Percentiles rank a stretch among this genome's conserved stretches.
Conservation (phyloP, 805 yeast genomes). For the Sugiyamaella lignohabitans region DNA sequence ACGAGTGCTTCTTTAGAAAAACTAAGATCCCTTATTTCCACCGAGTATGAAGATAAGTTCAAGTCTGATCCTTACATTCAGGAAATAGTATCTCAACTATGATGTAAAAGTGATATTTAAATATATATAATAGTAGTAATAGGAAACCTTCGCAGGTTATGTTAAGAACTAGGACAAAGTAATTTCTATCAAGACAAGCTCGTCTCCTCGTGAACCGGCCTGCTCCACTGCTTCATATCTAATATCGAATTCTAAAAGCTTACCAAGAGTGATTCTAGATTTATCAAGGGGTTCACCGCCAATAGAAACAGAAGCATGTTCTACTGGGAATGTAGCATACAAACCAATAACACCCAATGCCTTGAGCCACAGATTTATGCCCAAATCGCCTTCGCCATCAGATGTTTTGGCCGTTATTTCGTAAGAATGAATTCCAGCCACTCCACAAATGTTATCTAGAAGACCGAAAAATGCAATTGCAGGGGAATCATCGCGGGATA, state of each 20-base stretch:
- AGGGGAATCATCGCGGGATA: neutral
- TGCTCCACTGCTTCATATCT: neutral
- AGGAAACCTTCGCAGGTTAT: neutral
- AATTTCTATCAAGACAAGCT: neutral
- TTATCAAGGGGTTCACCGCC: neutral
- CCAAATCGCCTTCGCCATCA: neutral
- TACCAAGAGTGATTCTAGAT: neutral
- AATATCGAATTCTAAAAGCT: neutral
- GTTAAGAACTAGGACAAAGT: too few relatives aligned
- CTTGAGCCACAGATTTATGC: constrained; percentile 7
- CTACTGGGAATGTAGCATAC: constrained; percentile 2
- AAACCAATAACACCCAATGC: constrained; percentile 15
- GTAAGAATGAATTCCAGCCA: constrained; percentile 12
- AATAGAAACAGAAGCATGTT: neutral
- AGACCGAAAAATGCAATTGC: constrained; percentile 15
- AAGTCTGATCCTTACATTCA: constrained; percentile 10
- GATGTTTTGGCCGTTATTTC: neutral
- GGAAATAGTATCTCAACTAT: constrained; percentile 13
- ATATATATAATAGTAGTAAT: neutral
- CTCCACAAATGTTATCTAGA: constrained; percentile 16
- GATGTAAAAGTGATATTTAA: neutral
- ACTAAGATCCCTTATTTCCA: constrained; percentile 9
- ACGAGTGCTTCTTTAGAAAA: constrained; percentile 10
- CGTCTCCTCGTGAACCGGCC: neutral
- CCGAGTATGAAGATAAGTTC: constrained; percentile 10